Evolutionary conservation across 2,329 filamentous ascomycete genomes (phyloP), one percentile per base, ranked within the genome.

Genomic region (Orbilia blumenaviensis): DNA sequence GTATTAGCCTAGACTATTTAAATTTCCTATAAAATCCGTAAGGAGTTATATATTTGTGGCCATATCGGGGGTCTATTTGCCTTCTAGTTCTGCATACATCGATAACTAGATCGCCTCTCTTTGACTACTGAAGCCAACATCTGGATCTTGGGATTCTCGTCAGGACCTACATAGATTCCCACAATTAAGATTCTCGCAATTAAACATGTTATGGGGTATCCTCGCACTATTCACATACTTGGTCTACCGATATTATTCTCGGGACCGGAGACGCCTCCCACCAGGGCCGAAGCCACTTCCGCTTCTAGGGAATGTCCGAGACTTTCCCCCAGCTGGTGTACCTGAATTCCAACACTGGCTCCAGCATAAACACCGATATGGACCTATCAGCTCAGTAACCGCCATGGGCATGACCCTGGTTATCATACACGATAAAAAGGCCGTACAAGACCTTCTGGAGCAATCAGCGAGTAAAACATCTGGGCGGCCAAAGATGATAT

Each of bases 271-370:
- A 21, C 32, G 16, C 1, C 79, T 86, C 0, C 87, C 86, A 0
- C 87, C 86, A 0, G 87, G 87, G 0, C 87, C 87, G 0, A 85
- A 82, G 38, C 83, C 83, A 0, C 79, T 85, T 5, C 85, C 85
- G 0, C 12, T 88, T 0, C 29, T 88, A 2, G 87, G 87, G 2
- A 88, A 88, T 78, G 77, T 87, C 14, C 75, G 78, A 0, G 86
- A 88, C 75, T 80, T 88, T 9, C 86, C 86, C 0, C 80, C 82
- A 0, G 67, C 81, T 7, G 82, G 81, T 0, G 77, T 77, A 41
- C 82, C 81, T 7, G 84, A 85, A 61, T 84, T 81, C 79, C 74
- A 82, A 18, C 84, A 86, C 63, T 86, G 84, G 84, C 66, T 83
- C 0, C 81, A 85, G 48, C 82, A 84, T 73, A 85, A 85, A 78